Evolutionary conservation across 1,284 basidiomycete species (phyloP).

Genomic region (Malassezia restricta): DNA sequence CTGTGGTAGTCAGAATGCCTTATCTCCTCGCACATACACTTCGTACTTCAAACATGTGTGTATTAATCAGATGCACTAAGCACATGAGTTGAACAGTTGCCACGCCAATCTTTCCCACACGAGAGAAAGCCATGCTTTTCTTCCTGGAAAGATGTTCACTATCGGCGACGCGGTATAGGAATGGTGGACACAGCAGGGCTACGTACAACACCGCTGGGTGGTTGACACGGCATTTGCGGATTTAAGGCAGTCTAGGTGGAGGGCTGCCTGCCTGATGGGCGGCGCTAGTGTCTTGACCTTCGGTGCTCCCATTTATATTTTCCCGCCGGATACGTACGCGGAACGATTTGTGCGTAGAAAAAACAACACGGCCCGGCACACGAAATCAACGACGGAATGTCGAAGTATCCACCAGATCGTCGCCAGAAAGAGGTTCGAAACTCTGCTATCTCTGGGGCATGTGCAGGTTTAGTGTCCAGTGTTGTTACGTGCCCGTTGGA

Average conservation of each 20-base stretch:
- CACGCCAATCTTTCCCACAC: constrained; percentile 7
- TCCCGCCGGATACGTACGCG: too few species aligned
- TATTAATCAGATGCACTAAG: constrained; percentile 23
- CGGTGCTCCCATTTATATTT: too few species aligned
- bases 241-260: too few species aligned
- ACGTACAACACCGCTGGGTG: too few species aligned
- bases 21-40: constrained; percentile 1
- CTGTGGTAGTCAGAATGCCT: neutral
- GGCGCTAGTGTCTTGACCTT: too few species aligned
- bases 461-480: constrained; percentile 71
- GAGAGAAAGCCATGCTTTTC: neutral
- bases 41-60: constrained; percentile 29
- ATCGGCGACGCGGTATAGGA: too few species aligned
- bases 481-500: constrained; percentile 93
- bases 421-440: constrained; percentile 1
- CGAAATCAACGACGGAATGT: neutral
- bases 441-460: constrained; percentile 49
- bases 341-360: too few species aligned
- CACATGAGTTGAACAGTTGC: constrained; percentile 21
- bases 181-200: too few species aligned
- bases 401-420: neutral
- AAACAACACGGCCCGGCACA: too few species aligned
- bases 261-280: too few species aligned
- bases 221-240: too few species aligned
- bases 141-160: too few species aligned